A percentile compares a stretch with the other conserved stretches of the same genome.
Evolutionary conservation across 148 eudicot genomes (phyloP).

Genomic region (Linanthus parryae): DNA sequence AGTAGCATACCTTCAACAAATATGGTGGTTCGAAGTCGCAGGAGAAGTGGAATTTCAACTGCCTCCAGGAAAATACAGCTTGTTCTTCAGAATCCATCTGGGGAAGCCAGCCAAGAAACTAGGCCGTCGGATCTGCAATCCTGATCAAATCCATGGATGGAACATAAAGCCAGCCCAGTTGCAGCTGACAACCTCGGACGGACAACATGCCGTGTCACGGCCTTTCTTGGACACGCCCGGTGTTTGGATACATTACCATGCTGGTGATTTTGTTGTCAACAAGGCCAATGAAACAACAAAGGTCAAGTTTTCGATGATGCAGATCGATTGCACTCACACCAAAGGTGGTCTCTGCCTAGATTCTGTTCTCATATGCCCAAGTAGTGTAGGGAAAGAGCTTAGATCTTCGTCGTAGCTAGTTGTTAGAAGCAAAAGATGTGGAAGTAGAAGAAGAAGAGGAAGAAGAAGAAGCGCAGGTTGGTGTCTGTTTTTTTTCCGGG

Average conservation of each 20-base stretch:
- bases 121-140: constrained; percentile 45
- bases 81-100: constrained; percentile 65
- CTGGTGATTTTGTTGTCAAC: constrained; percentile 59
- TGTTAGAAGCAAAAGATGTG: no score
- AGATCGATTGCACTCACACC: constrained; percentile 86
- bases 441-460: no score
- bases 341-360: constrained; percentile 86
- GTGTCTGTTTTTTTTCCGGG: no score
- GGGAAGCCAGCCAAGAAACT: constrained; percentile 48
- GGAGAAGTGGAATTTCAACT: constrained; percentile 78
- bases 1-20: constrained; percentile 79
- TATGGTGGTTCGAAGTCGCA: constrained; percentile 87
- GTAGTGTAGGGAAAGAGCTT: constrained; percentile 26
- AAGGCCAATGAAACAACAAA: constrained; percentile 34
- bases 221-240: constrained; percentile 51
- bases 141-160: constrained; percentile 77
- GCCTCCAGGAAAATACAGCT: constrained; percentile 64
- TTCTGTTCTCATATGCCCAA: constrained; percentile 62
- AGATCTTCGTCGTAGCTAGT: no score
- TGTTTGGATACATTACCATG: constrained; percentile 59
- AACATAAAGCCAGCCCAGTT: constrained; percentile 57
- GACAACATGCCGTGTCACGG: constrained; percentile 46
- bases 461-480: no score
- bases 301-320: constrained; percentile 63
- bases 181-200: constrained; percentile 54